Evolutionary conservation across 78 protist genomes (phyloP).

Genomic region (Chrysochromulina parva): DNA sequence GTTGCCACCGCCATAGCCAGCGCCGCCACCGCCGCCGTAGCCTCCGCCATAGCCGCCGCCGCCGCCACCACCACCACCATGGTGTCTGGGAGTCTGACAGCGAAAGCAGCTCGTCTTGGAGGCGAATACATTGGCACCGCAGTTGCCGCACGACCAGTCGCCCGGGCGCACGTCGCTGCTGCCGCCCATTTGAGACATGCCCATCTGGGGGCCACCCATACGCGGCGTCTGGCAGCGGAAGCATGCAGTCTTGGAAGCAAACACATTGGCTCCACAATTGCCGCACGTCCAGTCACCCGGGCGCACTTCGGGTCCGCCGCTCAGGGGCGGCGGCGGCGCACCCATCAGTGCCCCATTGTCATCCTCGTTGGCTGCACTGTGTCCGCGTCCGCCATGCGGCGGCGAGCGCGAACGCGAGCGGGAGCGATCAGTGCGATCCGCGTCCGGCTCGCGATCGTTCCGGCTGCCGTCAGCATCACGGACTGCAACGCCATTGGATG

Average conservation of each 20-base stretch:
- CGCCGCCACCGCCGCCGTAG: no score
- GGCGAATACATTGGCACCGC: constrained; percentile 29
- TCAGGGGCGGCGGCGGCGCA: no score
- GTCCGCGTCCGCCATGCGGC: no score
- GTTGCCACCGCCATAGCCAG: background rate
- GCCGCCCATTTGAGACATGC: background rate
- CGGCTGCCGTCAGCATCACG: no score
- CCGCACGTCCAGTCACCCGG: background rate
- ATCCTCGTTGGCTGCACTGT: no score
- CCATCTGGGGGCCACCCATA: no score
- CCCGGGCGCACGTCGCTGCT: constrained; percentile 5
- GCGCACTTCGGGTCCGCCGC: background rate
- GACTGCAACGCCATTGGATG: no score
- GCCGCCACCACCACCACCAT: background rate
- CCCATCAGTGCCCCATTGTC: no score
- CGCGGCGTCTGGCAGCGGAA: constrained; percentile 4
- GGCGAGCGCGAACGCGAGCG: no score
- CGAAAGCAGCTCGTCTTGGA: background rate
- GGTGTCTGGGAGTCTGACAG: constrained; percentile 25
- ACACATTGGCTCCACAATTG: background rate
- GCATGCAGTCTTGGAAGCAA: background rate
- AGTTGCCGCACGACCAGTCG: constrained; percentile 2
- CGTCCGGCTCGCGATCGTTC: no score
- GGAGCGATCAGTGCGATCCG: no score
- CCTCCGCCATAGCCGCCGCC: background rate